These are phyloP conservation scores for Diphasiastrum complanatum DNA, from an alignment of 83 land plant species.

Conservation along the genomic window DNA sequence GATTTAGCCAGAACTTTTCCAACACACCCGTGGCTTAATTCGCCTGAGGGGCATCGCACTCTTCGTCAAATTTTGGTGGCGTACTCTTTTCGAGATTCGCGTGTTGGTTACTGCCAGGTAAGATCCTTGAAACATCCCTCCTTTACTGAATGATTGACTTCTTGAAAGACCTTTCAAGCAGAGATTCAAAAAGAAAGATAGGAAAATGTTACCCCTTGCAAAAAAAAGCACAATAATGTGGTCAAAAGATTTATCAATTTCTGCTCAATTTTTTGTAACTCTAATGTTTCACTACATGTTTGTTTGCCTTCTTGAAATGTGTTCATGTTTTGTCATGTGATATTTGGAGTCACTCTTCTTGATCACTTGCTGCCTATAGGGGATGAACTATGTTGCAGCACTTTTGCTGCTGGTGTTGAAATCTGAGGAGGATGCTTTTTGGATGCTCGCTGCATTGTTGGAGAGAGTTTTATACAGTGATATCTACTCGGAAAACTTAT, in stretches of 20 bases:
- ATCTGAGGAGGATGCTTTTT: constrained; percentile 95
- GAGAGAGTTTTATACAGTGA: constrained; percentile 87
- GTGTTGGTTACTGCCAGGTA: constrained; percentile 99
- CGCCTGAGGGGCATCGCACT: constrained; percentile 69
- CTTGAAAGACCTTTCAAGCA: background rate
- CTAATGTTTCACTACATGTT: background rate
- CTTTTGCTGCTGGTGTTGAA: constrained; percentile 91
- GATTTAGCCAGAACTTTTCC: constrained; percentile 92
- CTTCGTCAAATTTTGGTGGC: constrained; percentile 80
- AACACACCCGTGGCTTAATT: constrained; percentile 89
- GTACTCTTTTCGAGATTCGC: constrained; percentile 91
- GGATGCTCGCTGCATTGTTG: constrained; percentile 92
- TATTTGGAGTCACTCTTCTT: too few species aligned
- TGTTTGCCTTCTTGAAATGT: constrained; percentile 1
- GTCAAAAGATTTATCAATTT: background rate
- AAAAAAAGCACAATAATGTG: background rate
- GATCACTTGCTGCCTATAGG: constrained; percentile 36
- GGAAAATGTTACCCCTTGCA: background rate
- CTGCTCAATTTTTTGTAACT: background rate
- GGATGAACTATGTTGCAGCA: constrained; percentile 92
- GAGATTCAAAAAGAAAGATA: background rate
- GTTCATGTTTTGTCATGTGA: too few species aligned
- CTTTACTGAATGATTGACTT: background rate
- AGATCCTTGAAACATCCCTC: too few species aligned
- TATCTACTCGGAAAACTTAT: constrained; percentile 72